Base-by-base conservation (phyloP, 768 basidiomycete genomes). In the Trametes cingulata region DNA sequence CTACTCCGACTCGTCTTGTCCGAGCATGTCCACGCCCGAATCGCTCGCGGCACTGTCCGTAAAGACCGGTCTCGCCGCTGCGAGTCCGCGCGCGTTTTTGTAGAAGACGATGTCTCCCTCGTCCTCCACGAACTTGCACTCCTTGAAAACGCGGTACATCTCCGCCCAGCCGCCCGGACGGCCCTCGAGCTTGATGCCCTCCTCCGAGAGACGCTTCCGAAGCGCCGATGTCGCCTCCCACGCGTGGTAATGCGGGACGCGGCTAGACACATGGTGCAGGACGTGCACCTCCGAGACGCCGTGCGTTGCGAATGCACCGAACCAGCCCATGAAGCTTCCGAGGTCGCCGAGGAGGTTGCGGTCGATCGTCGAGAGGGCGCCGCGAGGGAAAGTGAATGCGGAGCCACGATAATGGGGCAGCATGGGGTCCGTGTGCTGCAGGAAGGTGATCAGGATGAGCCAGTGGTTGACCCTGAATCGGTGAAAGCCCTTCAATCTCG, bases 371-470 rank as follows among this genome's bases (percentile, higher is more conserved):
- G 91, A 79, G 52, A 98, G 85, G 14, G 96, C 96, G 58, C 96
- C 96, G 66, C 94, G 91, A 42, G 88, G 79, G 82, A 98, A 98
- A 36, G 88, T 95, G 81, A 95, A 97, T 69, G 90, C 87, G 33
- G 84, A 71, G 13, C 86, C 84, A 64, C 91, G 90, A 81, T 97
- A 98, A 76, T 98, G 96, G 46, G 95, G 95, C 45, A 98, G 84
- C 45, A 90, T 75, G n/a, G 95, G 93, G 76, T 98, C 96, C 67
- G 95, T 98, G 80, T 98, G 96, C 78, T 98, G 96, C 49, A 97
- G 80, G 88, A 93, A 98, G 19, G 95, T 96, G 78, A 97, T 96
- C 66, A 94, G 69, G 56, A 97, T 93, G 54, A 97, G 82, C 94
- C 94, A 96, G 80, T 93, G 91, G 80, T 93, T 92, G 51, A 88